Evolutionary conservation across 2,329 filamentous ascomycete genomes (phyloP).

Genomic region (Karstenula rhodostoma): DNA sequence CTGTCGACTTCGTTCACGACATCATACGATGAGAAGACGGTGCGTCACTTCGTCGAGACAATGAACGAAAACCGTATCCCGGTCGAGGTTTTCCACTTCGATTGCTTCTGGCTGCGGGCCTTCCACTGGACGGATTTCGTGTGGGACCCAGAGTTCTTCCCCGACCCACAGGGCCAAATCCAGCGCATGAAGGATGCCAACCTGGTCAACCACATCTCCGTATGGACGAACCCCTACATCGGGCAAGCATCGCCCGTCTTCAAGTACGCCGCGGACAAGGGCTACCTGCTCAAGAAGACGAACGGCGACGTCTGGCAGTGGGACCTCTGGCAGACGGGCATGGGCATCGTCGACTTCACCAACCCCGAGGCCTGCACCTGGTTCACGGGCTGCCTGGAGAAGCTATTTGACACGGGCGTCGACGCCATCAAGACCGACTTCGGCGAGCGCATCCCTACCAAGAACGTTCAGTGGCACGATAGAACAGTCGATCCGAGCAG

Average conservation of each 20-base stretch:
- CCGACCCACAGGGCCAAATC: slow-evolving; percentile 72
- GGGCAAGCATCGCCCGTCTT: slow-evolving; percentile 74
- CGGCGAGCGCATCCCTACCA: slow-evolving; percentile 73
- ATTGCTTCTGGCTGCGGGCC: slow-evolving; percentile 80
- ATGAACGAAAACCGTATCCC: slow-evolving; percentile 72
- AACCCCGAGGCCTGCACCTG: slow-evolving; percentile 73
- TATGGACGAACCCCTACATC: slow-evolving; percentile 81
- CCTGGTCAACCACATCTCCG: slow-evolving; percentile 68
- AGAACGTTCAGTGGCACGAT: slow-evolving; percentile 72
- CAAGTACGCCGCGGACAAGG: slow-evolving; percentile 68
- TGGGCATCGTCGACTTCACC: slow-evolving; percentile 78
- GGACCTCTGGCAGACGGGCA: slow-evolving; percentile 80
- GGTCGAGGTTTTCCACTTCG: slow-evolving; percentile 77
- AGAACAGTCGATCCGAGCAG: slow-evolving; percentile 65
- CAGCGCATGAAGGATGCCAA: slow-evolving; percentile 69
- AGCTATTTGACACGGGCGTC: slow-evolving; percentile 72
- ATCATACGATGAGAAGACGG: slow-evolving; percentile 74
- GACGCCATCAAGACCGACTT: slow-evolving; percentile 81
- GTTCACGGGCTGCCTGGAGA: slow-evolving; percentile 69
- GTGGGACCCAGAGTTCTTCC: slow-evolving; percentile 73
- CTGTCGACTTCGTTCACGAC: slow-evolving; percentile 80
- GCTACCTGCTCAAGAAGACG: slow-evolving; percentile 73
- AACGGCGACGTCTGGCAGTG: slow-evolving; percentile 77
- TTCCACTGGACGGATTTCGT: slow-evolving; percentile 80
- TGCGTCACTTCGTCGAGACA: slow-evolving; percentile 72